phyloP scores from a whole-genome alignment of 1,139 yeast genomes.

The Yamadazyma sp. region DNA sequence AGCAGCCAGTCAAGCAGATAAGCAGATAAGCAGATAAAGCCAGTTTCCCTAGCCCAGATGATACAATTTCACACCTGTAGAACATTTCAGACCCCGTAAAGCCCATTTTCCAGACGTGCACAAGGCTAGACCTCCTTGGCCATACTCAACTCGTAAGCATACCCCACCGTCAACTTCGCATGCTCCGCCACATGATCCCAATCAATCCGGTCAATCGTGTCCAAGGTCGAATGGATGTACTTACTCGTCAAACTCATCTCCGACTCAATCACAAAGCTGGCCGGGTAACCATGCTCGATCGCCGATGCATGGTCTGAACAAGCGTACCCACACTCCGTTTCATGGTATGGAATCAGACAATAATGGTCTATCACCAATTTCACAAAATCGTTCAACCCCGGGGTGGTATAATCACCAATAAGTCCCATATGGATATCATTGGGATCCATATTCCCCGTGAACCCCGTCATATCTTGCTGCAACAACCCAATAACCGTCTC shows the following conservation, averaged over 20 bases:
- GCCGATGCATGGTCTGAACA: slow-evolving; percentile 95
- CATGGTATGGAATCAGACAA: slow-evolving; percentile 66
- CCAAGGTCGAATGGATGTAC: slow-evolving; percentile 73
- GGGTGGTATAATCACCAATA: slow-evolving; percentile 71
- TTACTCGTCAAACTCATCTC: slow-evolving; percentile 63
- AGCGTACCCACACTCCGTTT: slow-evolving; percentile 85
- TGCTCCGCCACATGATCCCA: slow-evolving; percentile 79
- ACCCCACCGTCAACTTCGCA: slow-evolving; percentile 47
- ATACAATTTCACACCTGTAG: too few species aligned
- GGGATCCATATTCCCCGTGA: slow-evolving; percentile 54
- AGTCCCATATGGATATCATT: slow-evolving; percentile 73
- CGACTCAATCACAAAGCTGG: slow-evolving; percentile 79
- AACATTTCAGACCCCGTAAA: too few species aligned
- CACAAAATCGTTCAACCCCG: slow-evolving; percentile 58
- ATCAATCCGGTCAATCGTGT: slow-evolving; percentile 78
- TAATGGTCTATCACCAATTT: slow-evolving; percentile 60
- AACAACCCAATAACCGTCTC: slow-evolving; percentile 75
- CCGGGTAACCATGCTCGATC: slow-evolving; percentile 76
- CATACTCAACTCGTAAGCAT: slow-evolving; percentile 9
- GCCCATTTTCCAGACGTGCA: too few species aligned
- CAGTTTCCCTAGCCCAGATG: too few species aligned
- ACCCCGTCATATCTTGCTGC: slow-evolving; percentile 97
- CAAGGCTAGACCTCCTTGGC: too few species aligned
- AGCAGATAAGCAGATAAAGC: too few species aligned
- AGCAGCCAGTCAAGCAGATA: too few species aligned